Evolutionary conservation across 2,329 filamentous ascomycete species (phyloP), one percentile per base, ranked within the genome.

Genomic region (Didymellaceae sp.): DNA sequence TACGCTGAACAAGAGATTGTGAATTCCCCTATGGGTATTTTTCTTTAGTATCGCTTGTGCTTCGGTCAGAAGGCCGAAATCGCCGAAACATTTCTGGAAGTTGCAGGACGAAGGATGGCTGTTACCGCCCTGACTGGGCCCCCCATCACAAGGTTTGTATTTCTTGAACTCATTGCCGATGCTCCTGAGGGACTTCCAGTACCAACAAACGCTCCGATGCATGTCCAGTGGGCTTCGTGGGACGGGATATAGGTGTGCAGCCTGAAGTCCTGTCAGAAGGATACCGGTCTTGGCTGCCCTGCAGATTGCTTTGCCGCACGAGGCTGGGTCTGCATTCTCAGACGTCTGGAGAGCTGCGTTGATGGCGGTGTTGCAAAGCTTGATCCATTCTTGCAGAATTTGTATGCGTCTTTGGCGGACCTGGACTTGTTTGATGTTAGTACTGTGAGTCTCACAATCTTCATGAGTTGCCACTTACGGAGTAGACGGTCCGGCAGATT

Each of bases 181-280:
- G 17, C 14, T 34, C 10, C 31, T 42, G 2, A 42, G 18, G 4
- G 13, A 24, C 14, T 37, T 48, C 45, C 38, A 48, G 25, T 48
- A 48, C 2, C 2, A 37, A 1, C 18, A n/a, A 1, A 48, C 24
- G 17, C 30, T 47, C 5, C 13, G 11, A 6, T 33, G 10, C 44
- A 47, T 21, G 2, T 6, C 8, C 13, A 11, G 6, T 5, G 30
- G 2, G 3, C 6, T 33, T 7, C 6, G 5, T 14, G 24, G n/a
- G 5, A 17, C 6, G 2, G 22, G 28, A n/a, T 21, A 21, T 9
- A 34, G 13, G 5, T 28, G 34, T 11, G 44, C 44, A 3, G 21
- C 11, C 6, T n/a, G 13, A 2, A 46, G 14, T 6, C 28, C 44
- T 3, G 6, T 26, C 10, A 33, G 6, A 1, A 46, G 7, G 9